A percentile compares a stretch with the other conserved stretches of the same genome.
Evolutionary conservation across 345 rosid genomes (phyloP).

Genomic region (Eucalyptus melliodora): DNA sequence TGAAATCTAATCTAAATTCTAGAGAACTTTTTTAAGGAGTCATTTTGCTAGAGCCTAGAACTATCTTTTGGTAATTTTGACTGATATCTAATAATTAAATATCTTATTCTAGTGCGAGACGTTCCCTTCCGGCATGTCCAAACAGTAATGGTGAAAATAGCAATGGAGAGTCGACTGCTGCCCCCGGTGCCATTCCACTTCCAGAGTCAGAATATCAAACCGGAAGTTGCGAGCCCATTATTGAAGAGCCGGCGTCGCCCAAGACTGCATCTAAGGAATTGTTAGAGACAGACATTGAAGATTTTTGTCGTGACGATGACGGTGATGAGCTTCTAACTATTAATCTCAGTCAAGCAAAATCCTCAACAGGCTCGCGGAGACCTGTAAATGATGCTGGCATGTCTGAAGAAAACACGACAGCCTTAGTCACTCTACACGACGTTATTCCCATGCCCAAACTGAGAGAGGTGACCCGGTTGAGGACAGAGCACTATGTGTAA

Average conservation of each 20-base stretch:
- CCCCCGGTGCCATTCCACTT: not conserved
- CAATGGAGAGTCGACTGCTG: not conserved
- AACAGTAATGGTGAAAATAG: not conserved
- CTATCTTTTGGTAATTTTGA: not conserved
- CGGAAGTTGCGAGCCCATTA: constrained; percentile 21
- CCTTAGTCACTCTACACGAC: constrained; percentile 31
- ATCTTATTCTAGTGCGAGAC: not conserved
- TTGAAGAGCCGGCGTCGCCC: constrained; percentile 57
- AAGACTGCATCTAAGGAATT: not conserved
- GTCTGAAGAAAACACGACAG: constrained; percentile 20
- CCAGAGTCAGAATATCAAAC: not conserved
- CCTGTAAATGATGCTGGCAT: constrained; percentile 3
- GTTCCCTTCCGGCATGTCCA: not conserved
- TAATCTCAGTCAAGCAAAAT: constrained; percentile 14
- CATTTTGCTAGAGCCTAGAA: not conserved
- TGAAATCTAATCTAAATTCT: not conserved
- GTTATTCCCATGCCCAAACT: constrained; percentile 27
- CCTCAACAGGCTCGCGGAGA: constrained; percentile 10
- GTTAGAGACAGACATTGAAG: constrained; percentile 23
- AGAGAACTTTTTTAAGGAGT: not conserved
- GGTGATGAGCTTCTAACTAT: constrained; percentile 34
- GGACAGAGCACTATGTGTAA: constrained; percentile 67
- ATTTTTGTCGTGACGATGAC: not conserved
- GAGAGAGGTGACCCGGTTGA: constrained; percentile 19
- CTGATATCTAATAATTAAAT: not conserved